Base-by-base conservation (phyloP, 441 rosid species). In the Gossypium trilobum region DNA sequence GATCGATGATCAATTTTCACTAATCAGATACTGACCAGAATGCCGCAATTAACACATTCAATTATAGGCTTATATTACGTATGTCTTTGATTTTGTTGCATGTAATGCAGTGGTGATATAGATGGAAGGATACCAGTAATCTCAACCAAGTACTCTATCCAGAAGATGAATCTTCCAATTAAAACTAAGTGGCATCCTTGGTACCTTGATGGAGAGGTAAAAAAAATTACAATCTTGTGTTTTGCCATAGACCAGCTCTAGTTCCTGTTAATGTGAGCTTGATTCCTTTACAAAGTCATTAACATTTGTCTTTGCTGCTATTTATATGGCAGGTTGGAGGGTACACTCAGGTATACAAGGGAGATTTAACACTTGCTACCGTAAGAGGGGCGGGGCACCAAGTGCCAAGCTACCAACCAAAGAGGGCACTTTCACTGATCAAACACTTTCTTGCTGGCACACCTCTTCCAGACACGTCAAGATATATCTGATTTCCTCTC, bases 311-410 rank as follows among this genome's bases (percentile, higher is more conserved):
- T 27, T 52, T 27, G 61, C 16, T 51, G 4, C 33, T 6, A 3
- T 50, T 55, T 55, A 80, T 89, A 69, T 87, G 74, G 95, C 64
- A 88, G 90, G 89, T 89, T 58, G 97, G 96, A 63, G 97, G 97
- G 27, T 90, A 85, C 44, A 89, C 92, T 1, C 82, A 87, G 63
- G 90, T 79, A 36, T 93, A 88, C 75, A 25, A 80, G 55, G 89
- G 90, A 78, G 91, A 79, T 59, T 33, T 91, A 76, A 93, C 91
- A 44, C 85, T 89, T 58, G 87, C 85, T 0, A 89, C 94, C 0
- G 88, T 93, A 17, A 84, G 97, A 85, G 93, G 87, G 20, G 97
- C 97, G 31, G 97, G 98, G 7, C 98, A 93, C 75, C 84, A 83
- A 78, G 97, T 93, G n/a, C 97, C 96, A 7, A 88, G 92, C 77